phyloP scores from a whole-genome alignment of 768 basidiomycete genomes.

The Brasilioporus rufonigricans region DNA sequence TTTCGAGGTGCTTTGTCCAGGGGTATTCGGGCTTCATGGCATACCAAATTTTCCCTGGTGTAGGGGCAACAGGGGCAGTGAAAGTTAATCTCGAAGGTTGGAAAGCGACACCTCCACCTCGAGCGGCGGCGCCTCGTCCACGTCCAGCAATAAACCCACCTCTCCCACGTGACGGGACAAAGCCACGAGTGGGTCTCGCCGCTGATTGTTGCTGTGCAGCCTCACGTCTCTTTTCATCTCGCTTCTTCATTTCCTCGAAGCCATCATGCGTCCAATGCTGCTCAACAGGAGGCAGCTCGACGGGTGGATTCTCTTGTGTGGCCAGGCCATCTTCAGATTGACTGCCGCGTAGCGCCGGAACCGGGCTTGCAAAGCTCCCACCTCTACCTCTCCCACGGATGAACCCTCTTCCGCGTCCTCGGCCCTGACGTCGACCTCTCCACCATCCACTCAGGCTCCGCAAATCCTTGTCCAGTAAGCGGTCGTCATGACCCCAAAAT shows the following conservation, averaged over 20 bases:
- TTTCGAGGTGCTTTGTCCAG: constrained; percentile 84
- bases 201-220: constrained; percentile 33
- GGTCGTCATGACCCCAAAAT: constrained; percentile 95
- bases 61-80: constrained; percentile 19
- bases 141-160: constrained; percentile 42
- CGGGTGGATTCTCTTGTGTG: constrained; percentile 14
- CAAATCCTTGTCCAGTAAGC: constrained; percentile 77
- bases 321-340: constrained; percentile 21
- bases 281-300: constrained; percentile 58
- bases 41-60: constrained; percentile 60
- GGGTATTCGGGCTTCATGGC: constrained; percentile 73
- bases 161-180: constrained; percentile 43
- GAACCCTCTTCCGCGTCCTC: constrained; percentile 60
- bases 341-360: constrained; percentile 6
- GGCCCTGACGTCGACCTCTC: constrained; percentile 74
- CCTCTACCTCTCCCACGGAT: constrained; percentile 61
- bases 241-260: constrained; percentile 81
- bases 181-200: constrained; percentile 32
- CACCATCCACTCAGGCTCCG: constrained; percentile 86
- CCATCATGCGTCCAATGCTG: constrained; percentile 83
- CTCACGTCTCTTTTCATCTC: constrained; percentile 55
- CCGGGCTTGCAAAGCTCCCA: constrained; percentile 33
- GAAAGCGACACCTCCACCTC: constrained; percentile 39
- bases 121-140: constrained; percentile 47
- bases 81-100: constrained; percentile 33